Evolutionary conservation across 2,329 filamentous ascomycete genomes (phyloP), one percentile per base, ranked within the genome.

Genomic region (Penicillium janthinellum): DNA sequence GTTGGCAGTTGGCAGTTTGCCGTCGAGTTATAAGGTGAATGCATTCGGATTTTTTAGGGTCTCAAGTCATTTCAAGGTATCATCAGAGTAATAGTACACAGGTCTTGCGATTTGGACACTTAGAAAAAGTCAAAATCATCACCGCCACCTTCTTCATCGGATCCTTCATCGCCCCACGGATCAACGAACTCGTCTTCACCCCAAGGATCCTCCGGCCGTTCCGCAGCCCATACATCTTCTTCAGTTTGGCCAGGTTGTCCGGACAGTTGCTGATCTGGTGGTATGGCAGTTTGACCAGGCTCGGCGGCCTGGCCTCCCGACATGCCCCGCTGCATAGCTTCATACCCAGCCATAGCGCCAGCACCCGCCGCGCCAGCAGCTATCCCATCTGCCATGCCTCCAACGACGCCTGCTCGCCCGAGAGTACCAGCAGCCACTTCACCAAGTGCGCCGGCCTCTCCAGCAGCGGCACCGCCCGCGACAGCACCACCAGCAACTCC

Each of bases 291-390:
- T 20, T 69, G 66, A 25, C 65, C 67, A 20, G 66, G 57, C 15
- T 68, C 59, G 17, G 63, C 54, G 28, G 62, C 60, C 20, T 62
- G 61, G 28, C 71, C 65, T 17, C 74, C 75, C 31, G 74, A 75
- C 64, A 78, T 73, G 2, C 82, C 81, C 61, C 84, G 72, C 61
- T 84, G 83, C 84, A 88, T 85, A 4, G 85, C 84, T 70, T 88
- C 86, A 65, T 86, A 87, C 4, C 85, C 86, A 37, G 84, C 86
- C 77, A 88, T 82, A 1, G 84, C 82, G 6, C 85, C 86, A 5
- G 84, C 85, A 5, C 85, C 82, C 31, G 78, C 79, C 39, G 73
- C 79, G 15, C 81, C 79, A 57, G 82, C 80, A 38, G 76, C 77
- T 50, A 71, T 70, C 37, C 75, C 76, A 50, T 72, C 74, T 42